Conservation (phyloP, 495 filamentous ascomycete species). For the Haplographium delicatum region DNA sequence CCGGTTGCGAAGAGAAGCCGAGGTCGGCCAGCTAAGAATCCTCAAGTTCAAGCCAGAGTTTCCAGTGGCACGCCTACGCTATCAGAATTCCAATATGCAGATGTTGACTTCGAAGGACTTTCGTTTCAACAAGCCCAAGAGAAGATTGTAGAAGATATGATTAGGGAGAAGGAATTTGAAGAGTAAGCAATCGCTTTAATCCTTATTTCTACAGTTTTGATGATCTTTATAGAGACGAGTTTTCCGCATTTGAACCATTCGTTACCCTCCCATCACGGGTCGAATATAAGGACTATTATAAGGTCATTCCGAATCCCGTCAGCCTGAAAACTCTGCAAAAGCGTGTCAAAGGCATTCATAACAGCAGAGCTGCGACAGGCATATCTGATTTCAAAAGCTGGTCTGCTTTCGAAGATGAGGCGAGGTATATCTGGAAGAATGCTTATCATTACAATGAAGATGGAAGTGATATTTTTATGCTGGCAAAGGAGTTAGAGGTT, state of each 20-base stretch:
- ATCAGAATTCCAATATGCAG: conserved; percentile 35
- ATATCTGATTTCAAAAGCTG: conserved; percentile 70
- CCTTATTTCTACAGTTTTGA: conserved; percentile 35
- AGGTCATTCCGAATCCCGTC: conserved; percentile 66
- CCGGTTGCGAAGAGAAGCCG: conserved; percentile 12
- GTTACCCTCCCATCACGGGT: conserved; percentile 57
- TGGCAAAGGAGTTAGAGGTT: conserved; percentile 74
- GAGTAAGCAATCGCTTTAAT: conserved; percentile 20
- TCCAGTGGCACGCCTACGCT: conserved; percentile 41
- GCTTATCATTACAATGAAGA: conserved; percentile 87
- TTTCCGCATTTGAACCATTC: conserved; percentile 56
- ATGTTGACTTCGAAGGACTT: conserved; percentile 54
- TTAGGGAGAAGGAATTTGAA: conserved; percentile 52
- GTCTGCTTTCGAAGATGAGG: conserved; percentile 72
- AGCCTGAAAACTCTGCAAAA: conserved; percentile 68
- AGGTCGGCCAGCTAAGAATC: conserved; percentile 29
- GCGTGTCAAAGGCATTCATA: conserved; percentile 61
- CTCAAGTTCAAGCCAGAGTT: conserved; percentile 24
- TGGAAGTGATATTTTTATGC: conserved; percentile 66
- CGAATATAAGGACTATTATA: conserved; percentile 66
- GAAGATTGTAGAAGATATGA: conserved; percentile 65
- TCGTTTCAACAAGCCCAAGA: conserved; percentile 77
- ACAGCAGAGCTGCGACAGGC: conserved; percentile 54
- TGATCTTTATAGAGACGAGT: conserved; percentile 35
- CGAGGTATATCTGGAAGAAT: conserved; percentile 77